phyloP scores from a whole-genome alignment of 2,329 filamentous ascomycete genomes.

The Trichoderma brevicompactum region DNA sequence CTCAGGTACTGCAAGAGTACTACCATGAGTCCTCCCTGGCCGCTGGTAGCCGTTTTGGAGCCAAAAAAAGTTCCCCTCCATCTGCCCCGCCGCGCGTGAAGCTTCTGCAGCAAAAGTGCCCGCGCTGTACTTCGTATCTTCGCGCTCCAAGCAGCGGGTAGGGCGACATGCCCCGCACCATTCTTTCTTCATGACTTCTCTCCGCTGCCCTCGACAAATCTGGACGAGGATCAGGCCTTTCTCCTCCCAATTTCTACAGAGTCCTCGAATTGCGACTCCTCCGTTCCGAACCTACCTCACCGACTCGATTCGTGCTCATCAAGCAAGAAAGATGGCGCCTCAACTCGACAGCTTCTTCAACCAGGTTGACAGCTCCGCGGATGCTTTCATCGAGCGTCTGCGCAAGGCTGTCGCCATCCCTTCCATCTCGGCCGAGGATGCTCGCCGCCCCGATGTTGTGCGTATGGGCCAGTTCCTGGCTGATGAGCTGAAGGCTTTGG shows the following conservation, averaged over 20 bases:
- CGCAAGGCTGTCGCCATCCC: conserved; percentile 94
- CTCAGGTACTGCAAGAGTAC: conserved; percentile 8
- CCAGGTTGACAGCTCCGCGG: conserved; percentile 80
- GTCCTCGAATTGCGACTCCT: not conserved
- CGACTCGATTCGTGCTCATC: conserved; percentile 58
- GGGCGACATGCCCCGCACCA: conserved; percentile 53
- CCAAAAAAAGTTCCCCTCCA: conserved; percentile 22
- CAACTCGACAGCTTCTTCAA: conserved; percentile 91
- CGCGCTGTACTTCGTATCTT: conserved; percentile 10
- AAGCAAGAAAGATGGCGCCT: conserved; percentile 80
- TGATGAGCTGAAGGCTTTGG: conserved; percentile 78
- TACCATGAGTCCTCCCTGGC: conserved; percentile 29
- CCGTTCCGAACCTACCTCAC: conserved; percentile 54
- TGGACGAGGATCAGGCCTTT: conserved; percentile 32
- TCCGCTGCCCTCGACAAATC: conserved; percentile 35
- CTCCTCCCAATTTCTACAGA: conserved; percentile 31
- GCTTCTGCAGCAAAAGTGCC: conserved; percentile 24
- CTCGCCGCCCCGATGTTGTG: conserved; percentile 86
- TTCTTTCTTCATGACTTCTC: conserved; percentile 41
- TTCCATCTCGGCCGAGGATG: conserved; percentile 90
- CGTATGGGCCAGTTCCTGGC: conserved; percentile 95
- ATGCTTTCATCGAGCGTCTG: conserved; percentile 86
- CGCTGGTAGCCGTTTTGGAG: conserved; percentile 38
- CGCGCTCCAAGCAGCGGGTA: conserved; percentile 34
- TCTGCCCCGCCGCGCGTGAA: conserved; percentile 27